Evolutionary conservation across 2,329 filamentous ascomycete genomes (phyloP).

Genomic region (Arthrobotrys megalospora): DNA sequence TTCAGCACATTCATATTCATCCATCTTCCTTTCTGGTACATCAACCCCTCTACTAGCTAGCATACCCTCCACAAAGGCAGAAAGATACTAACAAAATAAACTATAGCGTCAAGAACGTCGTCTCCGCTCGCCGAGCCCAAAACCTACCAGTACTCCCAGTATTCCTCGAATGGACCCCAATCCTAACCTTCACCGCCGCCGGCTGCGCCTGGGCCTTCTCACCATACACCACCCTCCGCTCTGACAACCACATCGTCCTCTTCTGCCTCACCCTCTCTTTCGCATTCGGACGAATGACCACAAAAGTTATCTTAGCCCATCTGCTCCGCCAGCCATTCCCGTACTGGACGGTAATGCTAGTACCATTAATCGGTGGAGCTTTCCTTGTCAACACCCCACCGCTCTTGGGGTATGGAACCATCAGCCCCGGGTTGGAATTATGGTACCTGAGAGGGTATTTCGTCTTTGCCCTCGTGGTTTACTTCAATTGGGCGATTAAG

Average conservation of each 20-base stretch:
- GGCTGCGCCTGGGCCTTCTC: slow-evolving; percentile 90
- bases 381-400: slow-evolving; percentile 83
- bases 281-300: slow-evolving; percentile 97
- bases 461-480: slow-evolving; percentile 84
- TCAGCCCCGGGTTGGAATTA: slow-evolving; percentile 79
- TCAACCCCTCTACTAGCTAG: background rate
- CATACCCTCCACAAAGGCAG: background rate
- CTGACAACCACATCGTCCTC: slow-evolving; percentile 88
- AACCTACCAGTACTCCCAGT: slow-evolving; percentile 83
- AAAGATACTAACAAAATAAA: slow-evolving; percentile 4
- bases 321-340: slow-evolving; percentile 94
- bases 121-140: slow-evolving; percentile 79
- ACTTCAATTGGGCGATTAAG: slow-evolving; percentile 91
- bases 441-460: slow-evolving; percentile 89
- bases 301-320: slow-evolving; percentile 98
- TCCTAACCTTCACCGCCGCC: slow-evolving; percentile 82
- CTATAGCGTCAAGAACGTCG: slow-evolving; percentile 80
- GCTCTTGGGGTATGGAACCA: slow-evolving; percentile 77
- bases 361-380: slow-evolving; percentile 87
- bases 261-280: slow-evolving; percentile 97
- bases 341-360: slow-evolving; percentile 93
- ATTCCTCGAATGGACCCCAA: slow-evolving; percentile 94
- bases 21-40: slow-evolving; percentile 84
- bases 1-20: slow-evolving; percentile 76
- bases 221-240: slow-evolving; percentile 84